A percentile compares a stretch with the other conserved stretches of the same genome.
phyloP scores from a whole-genome alignment of 495 filamentous ascomycete species.

The Penicillium egyptiacum region DNA sequence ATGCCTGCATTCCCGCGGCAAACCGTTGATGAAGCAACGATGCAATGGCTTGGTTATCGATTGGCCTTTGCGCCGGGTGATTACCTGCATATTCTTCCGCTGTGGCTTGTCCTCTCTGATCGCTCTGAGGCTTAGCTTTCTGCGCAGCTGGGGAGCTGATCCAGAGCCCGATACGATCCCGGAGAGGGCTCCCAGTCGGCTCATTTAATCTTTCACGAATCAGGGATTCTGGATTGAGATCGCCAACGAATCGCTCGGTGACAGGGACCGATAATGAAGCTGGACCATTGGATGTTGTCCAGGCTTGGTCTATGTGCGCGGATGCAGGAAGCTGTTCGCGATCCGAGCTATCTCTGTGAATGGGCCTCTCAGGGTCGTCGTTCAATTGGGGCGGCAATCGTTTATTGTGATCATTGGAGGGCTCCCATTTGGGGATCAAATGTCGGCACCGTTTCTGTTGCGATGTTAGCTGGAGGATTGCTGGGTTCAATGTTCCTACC shows the following conservation, averaged over 20 bases:
- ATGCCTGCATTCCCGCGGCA: constrained; percentile 32
- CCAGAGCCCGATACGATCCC: constrained; percentile 47
- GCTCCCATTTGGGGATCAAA: constrained; percentile 20
- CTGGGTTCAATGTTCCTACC: not conserved
- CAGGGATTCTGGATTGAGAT: constrained; percentile 50
- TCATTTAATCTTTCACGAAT: constrained; percentile 41
- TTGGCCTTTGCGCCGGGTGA: constrained; percentile 8
- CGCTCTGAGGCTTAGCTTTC: constrained; percentile 6
- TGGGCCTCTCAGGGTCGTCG: not conserved
- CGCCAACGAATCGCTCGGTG: constrained; percentile 47
- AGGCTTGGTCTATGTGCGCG: constrained; percentile 3
- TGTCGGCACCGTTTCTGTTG: constrained; percentile 42
- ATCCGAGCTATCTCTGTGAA: not conserved
- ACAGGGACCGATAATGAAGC: constrained; percentile 15
- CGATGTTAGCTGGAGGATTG: not conserved
- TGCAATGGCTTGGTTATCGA: constrained; percentile 21
- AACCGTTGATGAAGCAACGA: constrained; percentile 33
- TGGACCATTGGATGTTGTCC: constrained; percentile 11
- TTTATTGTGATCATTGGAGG: constrained; percentile 4
- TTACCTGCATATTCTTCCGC: constrained; percentile 5
- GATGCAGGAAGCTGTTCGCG: not conserved
- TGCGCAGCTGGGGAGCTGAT: constrained; percentile 33
- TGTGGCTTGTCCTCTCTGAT: constrained; percentile 1
- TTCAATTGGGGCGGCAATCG: constrained; percentile 7
- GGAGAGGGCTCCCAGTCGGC: constrained; percentile 32